phyloP scores from a whole-genome alignment of 2,329 filamentous ascomycete species.

The Neocatenulostroma microsporum region DNA sequence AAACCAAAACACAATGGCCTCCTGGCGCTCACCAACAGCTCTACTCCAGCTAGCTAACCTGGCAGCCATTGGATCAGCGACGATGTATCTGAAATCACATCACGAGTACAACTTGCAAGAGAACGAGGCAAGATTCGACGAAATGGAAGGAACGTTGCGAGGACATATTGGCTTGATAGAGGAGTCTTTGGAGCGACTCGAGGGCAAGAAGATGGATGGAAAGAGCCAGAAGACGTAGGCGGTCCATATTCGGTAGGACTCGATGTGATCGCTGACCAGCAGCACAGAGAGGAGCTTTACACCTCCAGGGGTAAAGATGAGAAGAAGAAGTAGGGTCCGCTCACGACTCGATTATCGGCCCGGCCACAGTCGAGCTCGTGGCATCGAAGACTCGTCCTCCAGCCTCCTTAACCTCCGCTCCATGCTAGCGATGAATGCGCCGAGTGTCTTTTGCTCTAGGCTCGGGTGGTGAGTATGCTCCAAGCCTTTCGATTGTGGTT shows the following conservation, averaged over 20 bases:
- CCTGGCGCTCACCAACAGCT: constrained; percentile 13
- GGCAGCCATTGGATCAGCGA: constrained; percentile 13
- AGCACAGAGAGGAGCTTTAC: constrained; percentile 14
- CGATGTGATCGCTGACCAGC: neutral
- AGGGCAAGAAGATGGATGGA: constrained; percentile 32
- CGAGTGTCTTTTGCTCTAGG: too few relatives aligned
- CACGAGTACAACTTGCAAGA: constrained; percentile 40
- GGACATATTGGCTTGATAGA: constrained; percentile 44
- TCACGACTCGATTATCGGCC: too few relatives aligned
- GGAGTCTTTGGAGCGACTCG: constrained; percentile 39
- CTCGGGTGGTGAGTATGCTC: too few relatives aligned
- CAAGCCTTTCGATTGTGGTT: too few relatives aligned
- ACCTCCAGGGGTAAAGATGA: constrained; percentile 13
- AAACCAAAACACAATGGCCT: constrained; percentile 10
- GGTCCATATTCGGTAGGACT: neutral
- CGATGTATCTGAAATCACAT: constrained; percentile 23
- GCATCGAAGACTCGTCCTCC: too few relatives aligned
- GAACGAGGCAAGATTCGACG: constrained; percentile 42
- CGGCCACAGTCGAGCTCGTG: too few relatives aligned
- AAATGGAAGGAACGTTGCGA: constrained; percentile 41
- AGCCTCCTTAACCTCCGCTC: too few relatives aligned
- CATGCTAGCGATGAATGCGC: too few relatives aligned
- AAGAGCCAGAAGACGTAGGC: constrained; percentile 33
- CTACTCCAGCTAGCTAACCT: constrained; percentile 13
- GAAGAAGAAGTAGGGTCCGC: constrained; percentile 10